Base-by-base conservation (phyloP, 192 early-diverging fungal species). In the Mortierella alpina region DNA sequence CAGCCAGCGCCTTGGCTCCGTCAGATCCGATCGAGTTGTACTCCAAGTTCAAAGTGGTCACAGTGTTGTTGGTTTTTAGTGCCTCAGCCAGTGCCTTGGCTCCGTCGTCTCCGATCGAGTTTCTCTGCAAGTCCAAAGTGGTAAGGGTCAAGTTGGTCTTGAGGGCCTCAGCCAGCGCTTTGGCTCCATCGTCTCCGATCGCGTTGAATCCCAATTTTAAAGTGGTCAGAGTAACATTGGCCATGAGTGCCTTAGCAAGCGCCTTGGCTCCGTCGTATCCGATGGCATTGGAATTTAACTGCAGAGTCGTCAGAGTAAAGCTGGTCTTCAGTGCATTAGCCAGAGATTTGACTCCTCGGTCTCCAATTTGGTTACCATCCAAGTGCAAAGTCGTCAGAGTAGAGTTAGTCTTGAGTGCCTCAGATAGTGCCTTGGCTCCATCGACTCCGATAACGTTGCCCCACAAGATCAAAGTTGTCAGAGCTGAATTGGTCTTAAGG, bases 321-420 rank as follows among this genome's bases (percentile, higher is more conserved):
- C 59, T 76, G 53, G 47, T 76, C 50, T 69, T 62, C 45, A 61
- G 65, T 52, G 63, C 72, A 58, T 63, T 67, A 73, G 58, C 66
- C 18, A 65, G 65, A 8, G 60, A 14, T n/a, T 63, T 7, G 46
- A 31, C 40, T 59, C 2, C 57, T 0, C 39, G 9, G 49, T 50
- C 49, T 50, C 49, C 49, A 15, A 50, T 50, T 11, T 50, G 9
- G 49, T 50, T 50, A 11, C 15, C 49, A 8, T 15, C 8, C 61
- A 63, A 49, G 41, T 49, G 22, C 58, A 60, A 64, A 73, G 61
- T 63, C 6, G 58, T 66, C 49, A 74, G 56, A 42, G 41, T 39
- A 40, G 49, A 66, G 52, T 75, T 75, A 57, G 11, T 68, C n/a
- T 68, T 66, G 41, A 58, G 63, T 48, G 61, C 73, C 39, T 61